These are phyloP conservation scores for Chaetomium olivaceum DNA, from an alignment of 2,329 filamentous ascomycete species.

Conservation along the genomic window DNA sequence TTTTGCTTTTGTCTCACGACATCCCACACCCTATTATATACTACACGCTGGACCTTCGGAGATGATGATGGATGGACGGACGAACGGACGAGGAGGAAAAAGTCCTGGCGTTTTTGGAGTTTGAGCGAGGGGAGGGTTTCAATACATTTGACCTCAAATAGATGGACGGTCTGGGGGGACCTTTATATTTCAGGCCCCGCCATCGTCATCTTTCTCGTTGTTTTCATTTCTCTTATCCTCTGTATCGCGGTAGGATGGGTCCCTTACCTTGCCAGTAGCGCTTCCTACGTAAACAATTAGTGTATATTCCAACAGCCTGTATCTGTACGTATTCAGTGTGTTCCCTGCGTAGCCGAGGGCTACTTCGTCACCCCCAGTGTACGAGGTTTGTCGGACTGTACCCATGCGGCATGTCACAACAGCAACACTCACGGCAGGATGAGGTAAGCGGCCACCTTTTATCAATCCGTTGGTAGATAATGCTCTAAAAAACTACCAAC, in stretches of 20 bases:
- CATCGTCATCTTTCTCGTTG: background rate
- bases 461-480: background rate
- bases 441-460: background rate
- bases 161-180: background rate
- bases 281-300: slow-evolving; percentile 2
- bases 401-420: background rate
- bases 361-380: background rate
- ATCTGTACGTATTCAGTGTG: background rate
- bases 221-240: background rate
- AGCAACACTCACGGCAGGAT: background rate
- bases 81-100: background rate
- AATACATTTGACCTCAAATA: background rate
- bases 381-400: background rate
- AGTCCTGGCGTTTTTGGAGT: slow-evolving; percentile 22
- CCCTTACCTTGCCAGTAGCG: slow-evolving; percentile 12
- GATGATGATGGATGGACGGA: background rate
- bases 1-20: slow-evolving; percentile 1
- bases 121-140: background rate
- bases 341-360: background rate
- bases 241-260: slow-evolving; percentile 12
- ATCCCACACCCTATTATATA: background rate
- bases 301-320: slow-evolving; percentile 16
- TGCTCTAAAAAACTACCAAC: slow-evolving; percentile 1
- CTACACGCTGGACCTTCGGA: background rate
- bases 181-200: background rate